Evolutionary conservation across 1,284 basidiomycete genomes (phyloP).

Genomic region (Xanthoconium separans): DNA sequence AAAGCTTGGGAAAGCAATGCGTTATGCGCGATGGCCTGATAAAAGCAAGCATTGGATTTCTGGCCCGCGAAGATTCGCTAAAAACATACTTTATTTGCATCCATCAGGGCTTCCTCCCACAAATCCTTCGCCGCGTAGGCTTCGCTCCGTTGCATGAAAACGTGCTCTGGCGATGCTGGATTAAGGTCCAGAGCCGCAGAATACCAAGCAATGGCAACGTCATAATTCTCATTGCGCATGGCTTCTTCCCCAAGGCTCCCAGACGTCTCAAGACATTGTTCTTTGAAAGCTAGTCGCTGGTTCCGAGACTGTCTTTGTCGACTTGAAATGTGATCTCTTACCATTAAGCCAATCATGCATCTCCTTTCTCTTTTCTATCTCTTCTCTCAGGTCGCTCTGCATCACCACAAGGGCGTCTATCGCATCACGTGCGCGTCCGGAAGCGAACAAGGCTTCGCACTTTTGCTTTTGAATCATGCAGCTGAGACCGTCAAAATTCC

Average conservation of each 20-base stretch:
- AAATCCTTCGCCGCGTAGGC: not conserved
- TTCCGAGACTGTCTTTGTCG: not conserved
- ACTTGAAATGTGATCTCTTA: not conserved
- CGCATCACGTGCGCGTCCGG: not conserved
- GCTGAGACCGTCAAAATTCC: slow-evolving; percentile 3
- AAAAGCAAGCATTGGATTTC: not conserved
- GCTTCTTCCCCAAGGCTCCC: slow-evolving; percentile 4
- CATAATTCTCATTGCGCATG: not conserved
- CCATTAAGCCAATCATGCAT: not conserved
- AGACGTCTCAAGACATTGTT: not conserved
- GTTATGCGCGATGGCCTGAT: slow-evolving; percentile 2
- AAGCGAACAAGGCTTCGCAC: not conserved
- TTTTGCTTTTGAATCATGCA: not conserved
- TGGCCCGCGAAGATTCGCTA: not conserved
- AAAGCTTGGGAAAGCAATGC: not conserved
- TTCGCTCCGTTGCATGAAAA: slow-evolving; percentile 8
- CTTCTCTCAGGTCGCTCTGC: not conserved
- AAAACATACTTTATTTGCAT: not conserved
- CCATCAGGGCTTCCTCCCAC: not conserved
- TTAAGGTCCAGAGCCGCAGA: not conserved
- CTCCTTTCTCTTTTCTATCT: not conserved
- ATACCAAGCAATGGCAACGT: slow-evolving; percentile 1
- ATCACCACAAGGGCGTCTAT: not conserved
- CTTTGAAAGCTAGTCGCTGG: not conserved
- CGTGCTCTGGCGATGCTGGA: not conserved